Base-by-base conservation (phyloP, 768 basidiomycete species). In the Neoboletus magnificus region DNA sequence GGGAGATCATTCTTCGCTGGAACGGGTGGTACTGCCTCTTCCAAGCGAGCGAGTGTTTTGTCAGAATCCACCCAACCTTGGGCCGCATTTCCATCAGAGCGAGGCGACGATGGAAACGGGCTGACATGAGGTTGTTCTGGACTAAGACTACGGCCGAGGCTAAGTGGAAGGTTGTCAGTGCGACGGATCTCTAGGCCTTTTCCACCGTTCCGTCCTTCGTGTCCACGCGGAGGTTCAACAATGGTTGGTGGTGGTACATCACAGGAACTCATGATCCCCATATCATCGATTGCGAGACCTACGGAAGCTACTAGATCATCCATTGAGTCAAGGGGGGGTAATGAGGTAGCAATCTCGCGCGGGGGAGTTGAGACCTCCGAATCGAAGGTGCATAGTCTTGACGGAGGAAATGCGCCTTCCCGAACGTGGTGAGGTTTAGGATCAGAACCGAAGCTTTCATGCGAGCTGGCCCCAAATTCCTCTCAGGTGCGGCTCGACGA, bases 341-440 rank as follows among this genome's bases (percentile, higher is more conserved):
- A 50, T 37, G 64, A 52, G 45, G 57, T 47, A 35, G 54, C 43
- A 48, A 55, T 58, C 33, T 62, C 57, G 41, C 51, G 62, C 25
- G 62, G 63, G 50, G 61, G 55, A n/a, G 40, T 6, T 20, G 40
- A 30, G 15, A 50, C 40, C 15, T 57, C 60, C 33, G 66, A 64
- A 41, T 67, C 66, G 22, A 63, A 57, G 48, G 63, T 62, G 66
- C 56, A 64, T 60, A 68, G 49, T 50, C 71, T 67, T 40, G 77
- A 82, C 0, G 81, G 82, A 48, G 82, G 74, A 63, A 85, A 86
- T 7, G 87, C 89, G 51, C 84, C 86, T 75, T 91, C 87, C 40
- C 88, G 72, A 32, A 68, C 56, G 53, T 78, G 77, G 45, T 64
- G 58, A 44, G 67, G 48, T n/a, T 45, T 61, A 25, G n/a, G 37